A percentile compares a stretch with the other conserved stretches of the same genome.
Evolutionary conservation across 2,329 filamentous ascomycete genomes (phyloP).

Genomic region (Bipolaris victoriae): DNA sequence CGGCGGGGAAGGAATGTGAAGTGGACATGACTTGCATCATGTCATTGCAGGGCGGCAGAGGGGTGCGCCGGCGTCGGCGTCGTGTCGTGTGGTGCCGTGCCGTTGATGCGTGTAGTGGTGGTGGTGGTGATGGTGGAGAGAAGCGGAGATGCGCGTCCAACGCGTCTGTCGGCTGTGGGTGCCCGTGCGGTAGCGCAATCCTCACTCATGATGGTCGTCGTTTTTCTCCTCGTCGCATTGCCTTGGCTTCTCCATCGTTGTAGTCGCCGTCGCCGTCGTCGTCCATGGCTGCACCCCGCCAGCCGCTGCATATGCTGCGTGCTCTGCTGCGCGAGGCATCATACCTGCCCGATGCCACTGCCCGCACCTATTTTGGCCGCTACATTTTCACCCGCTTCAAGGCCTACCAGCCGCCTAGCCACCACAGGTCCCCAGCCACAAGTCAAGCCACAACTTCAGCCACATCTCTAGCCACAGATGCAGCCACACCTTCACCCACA

Average conservation of each 20-base stretch:
- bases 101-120: constrained; percentile 21
- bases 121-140: constrained; percentile 25
- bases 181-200: constrained; percentile 24
- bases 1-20: constrained; percentile 35
- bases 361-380: constrained; percentile 57
- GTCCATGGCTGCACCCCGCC: constrained; percentile 22
- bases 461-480: constrained; percentile 14
- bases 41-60: constrained; percentile 26
- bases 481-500: constrained; percentile 29
- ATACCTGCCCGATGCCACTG: constrained; percentile 65
- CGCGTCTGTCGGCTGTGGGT: constrained; percentile 25
- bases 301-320: constrained; percentile 58
- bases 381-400: constrained; percentile 59
- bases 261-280: background rate
- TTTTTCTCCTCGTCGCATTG: too few relatives aligned
- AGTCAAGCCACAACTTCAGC: too few relatives aligned
- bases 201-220: too few relatives aligned
- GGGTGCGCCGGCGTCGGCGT: background rate
- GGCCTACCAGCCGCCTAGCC: constrained; percentile 43
- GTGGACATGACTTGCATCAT: constrained; percentile 46
- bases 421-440: constrained; percentile 13
- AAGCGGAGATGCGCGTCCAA: constrained; percentile 31
- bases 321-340: constrained; percentile 64
- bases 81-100: background rate
- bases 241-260: background rate